These are phyloP conservation scores for Fusarium pseudocircinatum DNA, from an alignment of 2,329 filamentous ascomycete species.

Conservation along the genomic window DNA sequence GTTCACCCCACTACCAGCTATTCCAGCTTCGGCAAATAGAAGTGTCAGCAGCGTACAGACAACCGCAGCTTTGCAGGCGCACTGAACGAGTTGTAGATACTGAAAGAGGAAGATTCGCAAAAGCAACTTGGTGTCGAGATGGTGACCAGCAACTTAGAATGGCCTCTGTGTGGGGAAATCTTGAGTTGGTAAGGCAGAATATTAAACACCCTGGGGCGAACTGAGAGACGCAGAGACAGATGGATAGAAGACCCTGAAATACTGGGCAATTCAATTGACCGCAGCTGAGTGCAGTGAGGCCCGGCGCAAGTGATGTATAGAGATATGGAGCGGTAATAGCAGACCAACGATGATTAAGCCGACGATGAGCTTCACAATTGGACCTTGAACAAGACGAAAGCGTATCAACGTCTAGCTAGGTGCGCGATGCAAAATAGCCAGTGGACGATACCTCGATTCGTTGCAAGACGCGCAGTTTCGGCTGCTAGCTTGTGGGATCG, in stretches of 20 bases:
- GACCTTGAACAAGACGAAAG: conserved; percentile 7
- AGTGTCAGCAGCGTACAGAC: neutral
- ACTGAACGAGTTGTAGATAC: conserved; percentile 12
- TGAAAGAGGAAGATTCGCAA: neutral
- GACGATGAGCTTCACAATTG: conserved; percentile 15
- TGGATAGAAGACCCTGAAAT: neutral
- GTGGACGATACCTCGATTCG: conserved; percentile 13
- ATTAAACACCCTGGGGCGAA: conserved; percentile 21
- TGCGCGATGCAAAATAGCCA: conserved; percentile 16
- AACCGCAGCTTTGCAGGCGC: conserved; percentile 21
- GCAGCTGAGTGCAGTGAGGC: conserved; percentile 10
- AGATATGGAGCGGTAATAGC: conserved; percentile 14
- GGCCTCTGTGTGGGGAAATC: conserved; percentile 15
- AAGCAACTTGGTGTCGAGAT: conserved; percentile 10
- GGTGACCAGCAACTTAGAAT: conserved; percentile 7
- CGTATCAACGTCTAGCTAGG: conserved; percentile 8
- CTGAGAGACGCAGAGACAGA: conserved; percentile 5
- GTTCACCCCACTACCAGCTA: conserved; percentile 28
- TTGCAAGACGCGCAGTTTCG: conserved; percentile 3
- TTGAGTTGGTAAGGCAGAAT: conserved; percentile 21
- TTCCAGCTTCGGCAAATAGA: conserved; percentile 9
- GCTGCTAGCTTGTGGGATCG: conserved; percentile 17
- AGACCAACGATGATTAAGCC: conserved; percentile 10
- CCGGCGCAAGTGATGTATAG: conserved; percentile 9
- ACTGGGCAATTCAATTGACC: conserved; percentile 27